phyloP scores from a whole-genome alignment of 225 moss, liverwort and hornwort genomes.

The Bryoerythrophyllum caledonicum region DNA sequence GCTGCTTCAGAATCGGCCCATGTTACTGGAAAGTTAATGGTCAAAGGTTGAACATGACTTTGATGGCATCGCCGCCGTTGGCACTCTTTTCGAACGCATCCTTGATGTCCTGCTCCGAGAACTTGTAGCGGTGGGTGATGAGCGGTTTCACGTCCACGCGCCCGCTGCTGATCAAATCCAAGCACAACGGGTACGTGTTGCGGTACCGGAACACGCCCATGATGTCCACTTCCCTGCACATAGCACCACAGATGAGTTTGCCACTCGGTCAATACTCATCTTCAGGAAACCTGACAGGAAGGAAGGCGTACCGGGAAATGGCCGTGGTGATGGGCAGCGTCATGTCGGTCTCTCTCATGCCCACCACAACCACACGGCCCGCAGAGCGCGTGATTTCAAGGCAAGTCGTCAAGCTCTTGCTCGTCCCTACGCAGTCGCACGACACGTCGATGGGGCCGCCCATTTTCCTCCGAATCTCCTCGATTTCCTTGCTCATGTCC shows the following conservation, averaged over 20 bases:
- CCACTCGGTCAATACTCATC: no score
- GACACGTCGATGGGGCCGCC: conserved; percentile 57
- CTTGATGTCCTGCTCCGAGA: conserved; percentile 65
- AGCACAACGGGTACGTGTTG: conserved; percentile 79
- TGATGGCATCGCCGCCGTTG: conserved; percentile 60
- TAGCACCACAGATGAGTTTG: neutral
- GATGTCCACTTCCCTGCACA: conserved; percentile 78
- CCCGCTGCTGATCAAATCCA: conserved; percentile 48
- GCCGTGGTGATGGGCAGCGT: conserved; percentile 57
- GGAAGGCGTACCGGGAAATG: conserved; percentile 51
- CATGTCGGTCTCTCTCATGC: conserved; percentile 81
- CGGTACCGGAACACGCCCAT: conserved; percentile 75
- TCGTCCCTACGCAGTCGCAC: conserved; percentile 72
- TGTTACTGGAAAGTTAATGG: neutral
- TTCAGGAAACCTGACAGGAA: neutral
- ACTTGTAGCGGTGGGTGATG: conserved; percentile 75
- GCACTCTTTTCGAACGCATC: conserved; percentile 72
- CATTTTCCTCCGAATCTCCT: conserved; percentile 46
- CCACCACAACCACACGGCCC: conserved; percentile 70
- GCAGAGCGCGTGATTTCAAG: conserved; percentile 61
- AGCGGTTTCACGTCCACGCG: conserved; percentile 73
- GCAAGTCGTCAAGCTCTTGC: conserved; percentile 62
- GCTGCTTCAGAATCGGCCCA: no score
- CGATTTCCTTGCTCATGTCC: conserved; percentile 56
- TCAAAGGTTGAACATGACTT: conserved; percentile 87